Base-by-base conservation (phyloP, 495 filamentous ascomycete genomes). In the Aspergillus bridgeri region DNA sequence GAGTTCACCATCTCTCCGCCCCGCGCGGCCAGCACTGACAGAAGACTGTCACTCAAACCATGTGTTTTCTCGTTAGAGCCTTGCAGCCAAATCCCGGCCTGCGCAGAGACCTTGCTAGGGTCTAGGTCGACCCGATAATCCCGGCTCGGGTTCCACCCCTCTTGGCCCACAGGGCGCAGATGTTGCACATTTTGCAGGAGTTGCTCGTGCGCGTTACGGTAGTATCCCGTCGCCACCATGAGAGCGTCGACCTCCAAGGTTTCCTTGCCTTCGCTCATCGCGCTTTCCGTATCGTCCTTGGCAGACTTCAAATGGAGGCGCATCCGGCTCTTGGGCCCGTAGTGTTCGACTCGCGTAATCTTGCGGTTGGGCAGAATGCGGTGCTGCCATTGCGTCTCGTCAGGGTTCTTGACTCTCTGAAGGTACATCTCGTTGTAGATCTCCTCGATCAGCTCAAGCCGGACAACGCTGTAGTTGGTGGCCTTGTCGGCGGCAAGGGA, bases 401-500 rank as follows among this genome's bases (percentile, higher is more conserved):
- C 83, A 2, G 79, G 69, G 61, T 87, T 85, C 27, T 82, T 81
- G 21, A 96, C 78, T 21, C 87, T 81, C 68, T 98, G 92, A 27
- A 89, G 77, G 70, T 97, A 97, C 76, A 93, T 83, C 20, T 81
- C 81, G 70, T 89, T 82, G 70, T 96, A 97, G 33, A 97, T 81
- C 27, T 85, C 81, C 70, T 97, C 92, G 50, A 98, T 87, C 22
- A 97, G 80, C 62, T 90, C 86, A 2, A 93, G 79, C 5, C 92
- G 85, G 9, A 98, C 93, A 6, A 97, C 94, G 46, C 90, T 86
- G 72, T 98, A 98, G 75, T 98, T 98, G 25, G 93, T 98, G 25
- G 80, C 82, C 46, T 84, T 83, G 60, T 92, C 87, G 20, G 81
- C 80, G 4, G 73, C 67, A 46, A 95, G 80, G 46, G 86, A 78